Conservation (phyloP, 345 rosid genomes). For the Moringa oleifera region DNA sequence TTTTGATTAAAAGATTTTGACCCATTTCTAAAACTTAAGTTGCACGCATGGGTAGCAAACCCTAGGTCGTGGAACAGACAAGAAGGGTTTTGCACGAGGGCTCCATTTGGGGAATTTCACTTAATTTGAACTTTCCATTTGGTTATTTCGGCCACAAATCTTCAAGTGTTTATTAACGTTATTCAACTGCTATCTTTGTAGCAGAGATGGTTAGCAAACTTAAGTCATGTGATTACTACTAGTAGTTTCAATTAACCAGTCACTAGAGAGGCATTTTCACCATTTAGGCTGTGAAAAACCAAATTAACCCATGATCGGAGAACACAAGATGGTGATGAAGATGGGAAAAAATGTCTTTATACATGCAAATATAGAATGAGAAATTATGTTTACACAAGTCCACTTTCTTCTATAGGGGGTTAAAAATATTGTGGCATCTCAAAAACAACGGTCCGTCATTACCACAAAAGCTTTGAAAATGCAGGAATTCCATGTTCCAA, state of each 20-base stretch:
- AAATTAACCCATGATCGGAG: neutral
- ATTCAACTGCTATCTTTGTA: slow-evolving; percentile 13
- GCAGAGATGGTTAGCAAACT: slow-evolving; percentile 31
- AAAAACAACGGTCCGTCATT: too few relatives aligned
- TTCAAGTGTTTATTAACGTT: slow-evolving; percentile 20
- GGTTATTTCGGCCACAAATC: slow-evolving; percentile 28
- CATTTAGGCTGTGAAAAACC: neutral
- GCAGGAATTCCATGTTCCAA: slow-evolving; percentile 15
- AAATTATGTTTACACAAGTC: neutral
- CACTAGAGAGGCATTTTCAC: neutral
- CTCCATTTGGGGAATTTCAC: slow-evolving; percentile 23
- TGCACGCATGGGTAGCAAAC: slow-evolving; percentile 14
- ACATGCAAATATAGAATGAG: neutral
- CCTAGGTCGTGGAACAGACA: slow-evolving; percentile 11
- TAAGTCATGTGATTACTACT: slow-evolving; percentile 25
- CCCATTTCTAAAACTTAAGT: slow-evolving; percentile 26
- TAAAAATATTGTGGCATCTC: neutral
- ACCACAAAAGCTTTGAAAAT: too few relatives aligned
- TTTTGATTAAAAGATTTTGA: slow-evolving; percentile 41
- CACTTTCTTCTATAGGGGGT: too few relatives aligned
- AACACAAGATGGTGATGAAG: neutral
- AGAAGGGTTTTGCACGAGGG: slow-evolving; percentile 11
- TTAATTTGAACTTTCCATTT: slow-evolving; percentile 23
- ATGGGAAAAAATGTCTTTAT: too few relatives aligned
- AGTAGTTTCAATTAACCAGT: too few relatives aligned